Evolutionary conservation across 2,329 filamentous ascomycete genomes (phyloP), one percentile per base, ranked within the genome.

Genomic region (Escovopsis weberi): DNA sequence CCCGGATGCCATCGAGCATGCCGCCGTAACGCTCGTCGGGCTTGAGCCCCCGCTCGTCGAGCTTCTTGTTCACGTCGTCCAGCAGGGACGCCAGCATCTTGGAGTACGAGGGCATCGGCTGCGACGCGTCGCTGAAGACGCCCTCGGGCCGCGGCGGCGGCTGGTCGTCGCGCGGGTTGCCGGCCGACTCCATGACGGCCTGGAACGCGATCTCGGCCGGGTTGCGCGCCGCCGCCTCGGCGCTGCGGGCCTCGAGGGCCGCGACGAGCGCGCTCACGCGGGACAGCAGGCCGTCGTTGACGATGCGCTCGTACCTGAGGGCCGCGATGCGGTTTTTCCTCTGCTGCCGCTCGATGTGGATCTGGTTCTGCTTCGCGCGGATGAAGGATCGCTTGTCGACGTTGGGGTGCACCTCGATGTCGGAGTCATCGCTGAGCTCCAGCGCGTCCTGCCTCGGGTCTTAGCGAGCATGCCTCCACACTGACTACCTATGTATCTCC

Each of bases 361-460:
- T 98, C 66, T 98, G 88, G 54, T 80, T 82, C 68, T 96, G 91
- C 67, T 98, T 98, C 50, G 91, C 93, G 51, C 89, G 85, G 61
- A 98, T 98, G 64, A 98, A 98, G 47, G 89, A 96, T 41, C 82
- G 78, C 64, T 98, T 98, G 68, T 98, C 91, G 60, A 98, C 91
- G 60, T 98, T 98, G 47, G 91, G 91, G 64, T 98, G 91, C 41
- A 96, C 91, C 67, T 98, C 91, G 55, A 98, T 81, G 57, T 98
- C 91, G 41, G 87, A 95, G 65, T 98, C 91, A 64, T 98, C 91
- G 57, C 86, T 94, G 59, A 98, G 80, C 78, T 98, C 91, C 58
- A 98, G 76, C 46, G 83, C 81, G 60, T 96, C 84, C 80, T 85
- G 47, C 37, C 4, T 19, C 12, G n/a, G 35, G 19, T 9, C 23